Conservation (phyloP, 2,329 filamentous ascomycete genomes). For the Cladosporium velox region DNA sequence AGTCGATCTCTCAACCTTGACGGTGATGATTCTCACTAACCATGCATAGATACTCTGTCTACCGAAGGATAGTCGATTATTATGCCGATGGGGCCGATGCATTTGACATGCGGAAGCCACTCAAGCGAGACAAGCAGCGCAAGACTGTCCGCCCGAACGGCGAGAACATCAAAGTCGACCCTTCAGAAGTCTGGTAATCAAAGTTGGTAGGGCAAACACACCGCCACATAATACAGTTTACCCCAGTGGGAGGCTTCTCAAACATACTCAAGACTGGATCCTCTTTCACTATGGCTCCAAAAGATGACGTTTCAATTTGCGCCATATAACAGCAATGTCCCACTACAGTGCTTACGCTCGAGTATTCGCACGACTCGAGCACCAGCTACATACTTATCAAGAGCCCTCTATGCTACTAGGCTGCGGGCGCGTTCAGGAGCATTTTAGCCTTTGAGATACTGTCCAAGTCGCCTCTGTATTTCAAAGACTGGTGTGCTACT, state of each 20-base stretch:
- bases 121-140: constrained; percentile 74
- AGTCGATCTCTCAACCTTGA: neutral
- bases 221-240: neutral
- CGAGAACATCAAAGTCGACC: constrained; percentile 73
- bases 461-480: too few species aligned
- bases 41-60: constrained; percentile 70
- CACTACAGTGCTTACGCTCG: too few species aligned
- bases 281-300: neutral
- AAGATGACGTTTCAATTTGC: neutral
- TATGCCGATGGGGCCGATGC: constrained; percentile 96
- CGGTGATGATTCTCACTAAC: neutral
- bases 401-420: too few species aligned
- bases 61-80: constrained; percentile 83
- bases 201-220: neutral
- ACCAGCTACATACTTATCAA: too few species aligned
- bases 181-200: constrained; percentile 80
- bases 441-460: too few species aligned
- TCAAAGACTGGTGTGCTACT: too few species aligned
- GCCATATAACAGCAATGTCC: too few species aligned
- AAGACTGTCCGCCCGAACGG: constrained; percentile 81
- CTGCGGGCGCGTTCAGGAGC: too few species aligned
- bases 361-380: too few species aligned
- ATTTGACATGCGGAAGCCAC: constrained; percentile 93
- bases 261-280: neutral
- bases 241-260: neutral